Percentiles rank a stretch among this genome's conserved stretches.
These are phyloP conservation scores for Fusarium sp. DNA, from an alignment of 2,329 filamentous ascomycete genomes.

Conservation along the genomic window DNA sequence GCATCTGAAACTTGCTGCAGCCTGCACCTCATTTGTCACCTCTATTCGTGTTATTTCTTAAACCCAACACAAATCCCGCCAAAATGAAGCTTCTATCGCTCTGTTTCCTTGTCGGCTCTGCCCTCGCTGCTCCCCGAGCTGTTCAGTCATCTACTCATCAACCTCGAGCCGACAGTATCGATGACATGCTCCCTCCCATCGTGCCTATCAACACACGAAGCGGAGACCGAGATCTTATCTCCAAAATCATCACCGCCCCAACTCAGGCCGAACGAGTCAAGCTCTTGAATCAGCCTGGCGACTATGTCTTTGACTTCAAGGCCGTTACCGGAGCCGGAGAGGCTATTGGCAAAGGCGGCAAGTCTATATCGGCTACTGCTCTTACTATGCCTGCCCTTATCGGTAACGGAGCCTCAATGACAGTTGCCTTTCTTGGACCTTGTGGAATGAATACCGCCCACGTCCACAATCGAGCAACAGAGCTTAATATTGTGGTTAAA, in stretches of 20 bases:
- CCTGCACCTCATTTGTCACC: too few relatives aligned
- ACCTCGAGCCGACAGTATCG: constrained; percentile 9
- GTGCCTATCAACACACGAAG: constrained; percentile 23
- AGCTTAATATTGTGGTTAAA: constrained; percentile 25
- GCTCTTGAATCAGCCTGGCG: constrained; percentile 37
- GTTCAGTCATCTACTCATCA: constrained; percentile 8
- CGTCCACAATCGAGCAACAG: constrained; percentile 16
- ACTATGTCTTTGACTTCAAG: constrained; percentile 23
- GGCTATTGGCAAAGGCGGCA: constrained; percentile 4
- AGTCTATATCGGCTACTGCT: constrained; percentile 13
- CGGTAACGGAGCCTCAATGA: constrained; percentile 24
- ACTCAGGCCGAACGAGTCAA: constrained; percentile 51
- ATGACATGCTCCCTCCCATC: constrained; percentile 22
- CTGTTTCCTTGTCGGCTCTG: constrained; percentile 7
- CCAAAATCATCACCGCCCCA: constrained; percentile 48
- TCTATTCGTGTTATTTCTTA: neutral
- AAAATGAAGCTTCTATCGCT: constrained; percentile 10
- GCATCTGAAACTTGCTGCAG: accelerated
- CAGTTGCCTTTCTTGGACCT: constrained; percentile 11
- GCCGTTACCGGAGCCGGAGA: constrained; percentile 1
- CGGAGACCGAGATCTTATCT: constrained; percentile 47
- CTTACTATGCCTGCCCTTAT: constrained; percentile 27
- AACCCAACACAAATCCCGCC: neutral
- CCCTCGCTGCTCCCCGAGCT: constrained; percentile 17
- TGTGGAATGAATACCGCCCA: constrained; percentile 30